phyloP scores from a whole-genome alignment of 1,284 basidiomycete genomes.

The Testicularia cyperi region DNA sequence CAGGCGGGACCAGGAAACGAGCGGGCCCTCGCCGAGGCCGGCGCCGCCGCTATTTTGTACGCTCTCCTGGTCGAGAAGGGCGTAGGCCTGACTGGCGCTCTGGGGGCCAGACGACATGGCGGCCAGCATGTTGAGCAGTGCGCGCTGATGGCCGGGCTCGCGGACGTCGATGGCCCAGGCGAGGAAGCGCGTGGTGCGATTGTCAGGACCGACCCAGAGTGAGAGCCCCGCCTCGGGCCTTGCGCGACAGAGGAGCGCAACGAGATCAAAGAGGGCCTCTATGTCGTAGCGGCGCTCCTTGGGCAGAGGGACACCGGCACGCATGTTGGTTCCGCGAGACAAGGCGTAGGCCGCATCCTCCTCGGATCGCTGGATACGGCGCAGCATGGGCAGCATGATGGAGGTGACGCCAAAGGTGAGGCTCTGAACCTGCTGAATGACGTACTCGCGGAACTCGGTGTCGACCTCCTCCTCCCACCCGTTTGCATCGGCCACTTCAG shows the following conservation, averaged over 20 bases:
- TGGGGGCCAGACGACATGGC: slow-evolving; percentile 52
- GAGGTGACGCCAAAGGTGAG: slow-evolving; percentile 41
- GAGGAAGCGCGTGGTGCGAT: slow-evolving; percentile 59
- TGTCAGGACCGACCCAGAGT: slow-evolving; percentile 61
- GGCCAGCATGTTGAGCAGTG: slow-evolving; percentile 56
- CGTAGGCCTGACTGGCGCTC: slow-evolving; percentile 54
- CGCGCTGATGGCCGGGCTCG: slow-evolving; percentile 55
- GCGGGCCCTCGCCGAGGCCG: slow-evolving; percentile 45
- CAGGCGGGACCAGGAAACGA: slow-evolving; percentile 54
- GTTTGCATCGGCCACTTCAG: slow-evolving; percentile 42
- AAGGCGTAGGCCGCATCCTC: slow-evolving; percentile 56
- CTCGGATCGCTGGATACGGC: slow-evolving; percentile 56
- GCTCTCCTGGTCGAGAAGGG: slow-evolving; percentile 47
- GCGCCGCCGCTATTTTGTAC: slow-evolving; percentile 24
- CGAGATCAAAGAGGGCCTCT: slow-evolving; percentile 56
- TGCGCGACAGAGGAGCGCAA: slow-evolving; percentile 50
- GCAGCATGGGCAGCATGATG: slow-evolving; percentile 50
- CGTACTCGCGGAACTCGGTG: slow-evolving; percentile 53
- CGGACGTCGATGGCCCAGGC: slow-evolving; percentile 58
- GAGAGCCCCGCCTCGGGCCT: slow-evolving; percentile 50
- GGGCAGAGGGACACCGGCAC: slow-evolving; percentile 41
- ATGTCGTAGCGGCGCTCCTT: slow-evolving; percentile 55
- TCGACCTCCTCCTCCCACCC: slow-evolving; percentile 60
- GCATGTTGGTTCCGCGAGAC: slow-evolving; percentile 16
- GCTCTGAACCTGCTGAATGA: slow-evolving; percentile 53